These are phyloP conservation scores for Pichia paraexigua DNA, from an alignment of 805 yeast genomes.

Conservation along the genomic window DNA sequence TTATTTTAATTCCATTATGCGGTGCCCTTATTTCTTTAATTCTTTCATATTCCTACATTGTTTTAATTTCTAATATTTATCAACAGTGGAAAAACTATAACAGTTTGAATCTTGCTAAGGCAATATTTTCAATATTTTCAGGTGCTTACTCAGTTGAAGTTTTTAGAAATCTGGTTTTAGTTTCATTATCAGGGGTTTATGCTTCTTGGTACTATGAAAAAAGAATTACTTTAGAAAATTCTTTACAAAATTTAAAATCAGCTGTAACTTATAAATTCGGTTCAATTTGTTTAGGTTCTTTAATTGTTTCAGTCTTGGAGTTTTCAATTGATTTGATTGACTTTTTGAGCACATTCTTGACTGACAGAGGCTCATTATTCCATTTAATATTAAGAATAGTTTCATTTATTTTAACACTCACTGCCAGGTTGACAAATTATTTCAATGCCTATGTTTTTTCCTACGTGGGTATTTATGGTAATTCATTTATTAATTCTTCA, in stretches of 20 bases:
- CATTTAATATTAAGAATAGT: not conserved
- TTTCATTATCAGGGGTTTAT: constrained; percentile 71
- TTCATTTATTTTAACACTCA: not conserved
- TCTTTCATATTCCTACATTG: too few species aligned
- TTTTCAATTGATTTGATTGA: not conserved
- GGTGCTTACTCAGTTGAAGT: constrained; percentile 81
- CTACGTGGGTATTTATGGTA: constrained; percentile 81
- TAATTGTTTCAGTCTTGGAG: constrained; percentile 69
- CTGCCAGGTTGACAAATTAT: constrained; percentile 8
- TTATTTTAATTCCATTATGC: too few species aligned
- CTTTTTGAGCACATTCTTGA: not conserved
- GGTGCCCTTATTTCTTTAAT: too few species aligned
- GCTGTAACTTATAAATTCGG: constrained; percentile 71
- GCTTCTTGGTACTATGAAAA: constrained; percentile 84
- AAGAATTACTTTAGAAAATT: constrained; percentile 16
- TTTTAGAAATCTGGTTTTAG: constrained; percentile 67
- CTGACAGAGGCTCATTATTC: not conserved
- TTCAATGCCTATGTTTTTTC: constrained; percentile 83
- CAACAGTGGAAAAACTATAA: constrained; percentile 51
- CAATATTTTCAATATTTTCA: constrained; percentile 70
- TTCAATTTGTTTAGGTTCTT: constrained; percentile 71
- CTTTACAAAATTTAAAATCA: constrained; percentile 20
- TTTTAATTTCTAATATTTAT: constrained; percentile 56
- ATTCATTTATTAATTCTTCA: constrained; percentile 62
- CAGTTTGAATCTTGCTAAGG: constrained; percentile 22